Evolutionary conservation across 2,329 filamentous ascomycete species (phyloP), one percentile per base, ranked within the genome.

Genomic region (Davidsoniella eucalypti): DNA sequence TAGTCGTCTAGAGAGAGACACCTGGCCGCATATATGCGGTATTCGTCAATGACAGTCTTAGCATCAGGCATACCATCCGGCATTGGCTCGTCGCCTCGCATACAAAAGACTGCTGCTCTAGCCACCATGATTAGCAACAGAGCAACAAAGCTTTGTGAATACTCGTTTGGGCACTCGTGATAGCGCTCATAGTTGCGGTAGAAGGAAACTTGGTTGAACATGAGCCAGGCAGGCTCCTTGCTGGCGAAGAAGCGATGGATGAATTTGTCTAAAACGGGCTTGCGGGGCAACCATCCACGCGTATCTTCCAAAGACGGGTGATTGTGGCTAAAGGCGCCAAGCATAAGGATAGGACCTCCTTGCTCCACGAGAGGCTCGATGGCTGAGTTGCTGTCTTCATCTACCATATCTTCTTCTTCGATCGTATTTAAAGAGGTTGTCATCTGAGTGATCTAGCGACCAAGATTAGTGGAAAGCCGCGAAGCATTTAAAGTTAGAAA

Each of bases 71-170:
- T 47, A 5, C 50, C 55, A 3, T 49, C 50, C 1, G 56, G 60
- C 1, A 59, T 23, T 6, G 54, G 53, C 21, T 58, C 55, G 16
- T 54, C 53, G 14, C 50, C 50, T 17, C 58, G 52, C 37, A 57
- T 47, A 39, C 56, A 58, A 21, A 60, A 60, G 12, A 63, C 49
- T 8, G 60, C 54, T 4, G 59, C 56, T 14, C 61, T 56, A 2
- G 57, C 55, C n/a, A 63, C 55, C 56, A 65, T 58, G 51, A 57
- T 56, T 52, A 59, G 63, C 6, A 65, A 52, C 25, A 65, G 54
- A 4, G 59, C 61, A 3, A 65, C 44, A 55, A 59, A 63, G 2
- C 57, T 57, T 33, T 33, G 26, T 12, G 26, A 33, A 8, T 33
- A 33, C 26, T 33, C 26, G 26, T 33, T 33, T 12, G 26, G 26